These are phyloP conservation scores for Saccharomycopsis olivae DNA, from an alignment of 805 yeast genomes.

Conservation along the genomic window DNA sequence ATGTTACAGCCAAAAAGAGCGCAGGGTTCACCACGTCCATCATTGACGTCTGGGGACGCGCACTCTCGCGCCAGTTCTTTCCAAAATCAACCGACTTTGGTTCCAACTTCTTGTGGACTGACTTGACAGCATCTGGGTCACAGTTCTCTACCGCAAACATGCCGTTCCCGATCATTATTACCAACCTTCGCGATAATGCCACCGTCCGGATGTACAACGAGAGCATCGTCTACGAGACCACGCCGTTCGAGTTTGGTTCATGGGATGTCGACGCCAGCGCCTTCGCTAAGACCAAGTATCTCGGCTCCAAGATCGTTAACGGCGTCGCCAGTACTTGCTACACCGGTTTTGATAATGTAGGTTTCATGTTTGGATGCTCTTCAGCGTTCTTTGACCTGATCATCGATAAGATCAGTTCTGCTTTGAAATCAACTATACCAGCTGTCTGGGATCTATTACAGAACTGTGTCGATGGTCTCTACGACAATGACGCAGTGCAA, in stretches of 20 bases:
- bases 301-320: conserved; percentile 53
- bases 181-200: conserved; percentile 36
- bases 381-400: conserved; percentile 56
- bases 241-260: conserved; percentile 67
- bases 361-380: conserved; percentile 75
- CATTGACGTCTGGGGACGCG: conserved; percentile 60
- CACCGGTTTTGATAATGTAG: conserved; percentile 60
- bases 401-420: background rate
- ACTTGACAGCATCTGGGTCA: conserved; percentile 44
- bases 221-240: conserved; percentile 34
- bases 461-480: too few relatives aligned
- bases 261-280: conserved; percentile 72
- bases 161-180: conserved; percentile 63
- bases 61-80: conserved; percentile 53
- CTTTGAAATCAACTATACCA: too few relatives aligned
- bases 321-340: conserved; percentile 23
- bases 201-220: conserved; percentile 39
- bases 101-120: conserved; percentile 31
- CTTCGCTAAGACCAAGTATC: conserved; percentile 54
- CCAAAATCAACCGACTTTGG: conserved; percentile 21
- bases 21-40: conserved; percentile 49
- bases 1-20: conserved; percentile 31
- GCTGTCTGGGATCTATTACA: background rate
- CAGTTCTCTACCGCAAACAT: conserved; percentile 46
- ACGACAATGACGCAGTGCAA: too few relatives aligned